Conservation (phyloP, 768 basidiomycete species). For the Pleurotus tuoliensis region DNA sequence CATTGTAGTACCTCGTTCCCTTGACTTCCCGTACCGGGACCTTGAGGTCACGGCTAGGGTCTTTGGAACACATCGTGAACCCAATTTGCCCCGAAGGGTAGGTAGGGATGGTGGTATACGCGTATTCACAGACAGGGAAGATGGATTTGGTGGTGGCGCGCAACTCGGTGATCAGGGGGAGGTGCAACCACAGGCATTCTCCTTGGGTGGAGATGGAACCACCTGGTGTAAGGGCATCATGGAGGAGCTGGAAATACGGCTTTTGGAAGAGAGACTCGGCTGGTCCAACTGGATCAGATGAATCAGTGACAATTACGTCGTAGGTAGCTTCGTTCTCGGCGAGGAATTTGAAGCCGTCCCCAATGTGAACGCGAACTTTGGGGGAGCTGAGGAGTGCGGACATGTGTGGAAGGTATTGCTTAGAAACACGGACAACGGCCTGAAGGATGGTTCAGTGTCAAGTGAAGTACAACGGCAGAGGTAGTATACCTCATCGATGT, state of each 20-base stretch:
- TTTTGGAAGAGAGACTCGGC: conserved; percentile 93
- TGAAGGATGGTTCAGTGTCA: conserved; percentile 21
- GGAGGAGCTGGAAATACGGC: conserved; percentile 93
- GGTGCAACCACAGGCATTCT: conserved; percentile 94
- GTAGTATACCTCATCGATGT: conserved; percentile 84
- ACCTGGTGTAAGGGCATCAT: conserved; percentile 84
- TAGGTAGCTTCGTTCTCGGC: conserved; percentile 81
- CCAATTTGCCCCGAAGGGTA: conserved; percentile 99
- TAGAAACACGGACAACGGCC: conserved; percentile 95
- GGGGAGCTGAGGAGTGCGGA: conserved; percentile 74
- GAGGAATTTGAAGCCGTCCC: conserved; percentile 97
- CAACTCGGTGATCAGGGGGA: conserved; percentile 79
- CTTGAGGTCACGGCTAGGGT: conserved; percentile 61
- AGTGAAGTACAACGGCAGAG: not conserved
- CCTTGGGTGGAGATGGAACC: conserved; percentile 95
- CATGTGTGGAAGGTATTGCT: conserved; percentile 93
- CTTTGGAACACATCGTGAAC: conserved; percentile 86
- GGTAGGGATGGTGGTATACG: conserved; percentile 94
- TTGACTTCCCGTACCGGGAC: conserved; percentile 70
- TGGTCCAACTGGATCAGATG: conserved; percentile 96
- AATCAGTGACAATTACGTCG: conserved; percentile 87
- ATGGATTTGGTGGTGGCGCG: conserved; percentile 62
- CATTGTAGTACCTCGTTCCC: conserved; percentile 81
- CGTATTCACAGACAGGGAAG: conserved; percentile 85
- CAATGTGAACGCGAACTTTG: conserved; percentile 80